Evolutionary conservation across 1,139 yeast species (phyloP).

Genomic region (Debaryomyces fabryi): DNA sequence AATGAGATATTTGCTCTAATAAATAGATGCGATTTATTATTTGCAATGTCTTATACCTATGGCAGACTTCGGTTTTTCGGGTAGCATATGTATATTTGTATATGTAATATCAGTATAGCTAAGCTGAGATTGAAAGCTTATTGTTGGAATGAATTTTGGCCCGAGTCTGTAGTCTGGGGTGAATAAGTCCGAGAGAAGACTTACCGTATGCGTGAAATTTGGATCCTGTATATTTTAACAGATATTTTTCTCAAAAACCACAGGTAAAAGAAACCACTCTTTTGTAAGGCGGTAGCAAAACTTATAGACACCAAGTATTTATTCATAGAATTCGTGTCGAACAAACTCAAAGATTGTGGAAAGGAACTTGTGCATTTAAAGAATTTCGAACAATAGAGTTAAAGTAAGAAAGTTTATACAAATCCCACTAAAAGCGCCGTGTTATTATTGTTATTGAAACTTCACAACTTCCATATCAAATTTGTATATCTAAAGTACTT

Average conservation of each 20-base stretch:
- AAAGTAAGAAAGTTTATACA: background rate
- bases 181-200: background rate
- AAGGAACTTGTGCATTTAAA: background rate
- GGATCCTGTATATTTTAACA: background rate
- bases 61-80: no score
- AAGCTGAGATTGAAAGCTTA: no score
- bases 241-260: background rate
- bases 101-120: no score
- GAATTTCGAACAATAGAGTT: background rate
- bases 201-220: background rate
- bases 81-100: no score
- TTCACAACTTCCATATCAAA: background rate
- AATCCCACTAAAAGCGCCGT: background rate
- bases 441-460: background rate
- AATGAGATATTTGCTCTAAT: background rate
- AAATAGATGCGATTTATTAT: background rate
- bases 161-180: background rate
- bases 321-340: background rate
- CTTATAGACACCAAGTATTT: background rate
- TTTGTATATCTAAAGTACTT: background rate
- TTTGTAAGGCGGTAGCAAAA: background rate
- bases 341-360: background rate
- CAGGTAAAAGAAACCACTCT: background rate
- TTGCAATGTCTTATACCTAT: no score
- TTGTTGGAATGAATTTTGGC: no score